phyloP scores from a whole-genome alignment of 139 green algal species.

The Chlamydomonas eustigma region DNA sequence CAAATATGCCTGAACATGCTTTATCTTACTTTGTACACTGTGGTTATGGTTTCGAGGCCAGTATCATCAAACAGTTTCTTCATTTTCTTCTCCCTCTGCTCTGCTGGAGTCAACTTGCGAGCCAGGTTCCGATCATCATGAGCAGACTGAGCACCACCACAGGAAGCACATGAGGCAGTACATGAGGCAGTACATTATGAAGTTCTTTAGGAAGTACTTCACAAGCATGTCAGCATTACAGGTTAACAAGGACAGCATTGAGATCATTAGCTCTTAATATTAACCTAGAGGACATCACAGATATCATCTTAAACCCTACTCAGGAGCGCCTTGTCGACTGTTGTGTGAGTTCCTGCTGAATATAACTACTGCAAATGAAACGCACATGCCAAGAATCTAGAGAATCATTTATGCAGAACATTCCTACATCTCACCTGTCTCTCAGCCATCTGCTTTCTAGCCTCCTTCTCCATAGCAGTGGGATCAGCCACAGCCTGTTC shows the following conservation, averaged over 20 bases:
- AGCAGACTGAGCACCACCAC: constrained; percentile 48
- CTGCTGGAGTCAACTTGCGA: constrained; percentile 88
- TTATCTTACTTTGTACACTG: constrained; percentile 28
- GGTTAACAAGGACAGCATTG: too few relatives aligned
- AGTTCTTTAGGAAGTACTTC: too few relatives aligned
- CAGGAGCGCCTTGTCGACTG: too few relatives aligned
- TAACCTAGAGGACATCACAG: too few relatives aligned
- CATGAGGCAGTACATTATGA: too few relatives aligned
- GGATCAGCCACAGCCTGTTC: constrained; percentile 84
- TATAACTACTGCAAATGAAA: too few relatives aligned
- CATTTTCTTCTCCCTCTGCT: constrained; percentile 91
- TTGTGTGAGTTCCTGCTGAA: too few relatives aligned
- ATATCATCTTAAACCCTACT: too few relatives aligned
- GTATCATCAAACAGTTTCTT: constrained; percentile 79
- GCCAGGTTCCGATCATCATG: constrained; percentile 96
- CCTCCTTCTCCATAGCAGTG: constrained; percentile 87
- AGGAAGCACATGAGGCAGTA: background rate
- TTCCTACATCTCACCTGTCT: constrained; percentile 32
- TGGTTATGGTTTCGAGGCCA: constrained; percentile 26
- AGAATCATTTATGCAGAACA: background rate
- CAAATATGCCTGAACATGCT: too few relatives aligned
- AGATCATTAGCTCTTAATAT: too few relatives aligned
- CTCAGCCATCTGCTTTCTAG: constrained; percentile 78
- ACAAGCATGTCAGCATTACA: too few relatives aligned
- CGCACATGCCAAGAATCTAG: background rate